Evolutionary conservation across 1,139 yeast species (phyloP).

Genomic region (Meyerozyma carpophila): DNA sequence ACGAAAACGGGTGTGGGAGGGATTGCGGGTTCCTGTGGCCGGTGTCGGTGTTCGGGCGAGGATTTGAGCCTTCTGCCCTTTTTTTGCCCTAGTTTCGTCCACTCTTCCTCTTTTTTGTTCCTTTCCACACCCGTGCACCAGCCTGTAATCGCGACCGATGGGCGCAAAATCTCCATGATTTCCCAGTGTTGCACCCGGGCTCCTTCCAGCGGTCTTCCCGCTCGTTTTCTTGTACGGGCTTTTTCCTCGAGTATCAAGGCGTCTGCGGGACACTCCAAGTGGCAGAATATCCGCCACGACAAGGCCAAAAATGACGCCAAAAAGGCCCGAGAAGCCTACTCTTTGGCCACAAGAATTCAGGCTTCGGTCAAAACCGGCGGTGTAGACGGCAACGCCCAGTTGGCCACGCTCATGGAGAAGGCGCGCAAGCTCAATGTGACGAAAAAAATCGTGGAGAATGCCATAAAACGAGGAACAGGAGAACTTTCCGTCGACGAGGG

Average conservation of each 20-base stretch:
- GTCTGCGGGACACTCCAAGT: conserved; percentile 78
- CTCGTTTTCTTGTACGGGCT: neutral
- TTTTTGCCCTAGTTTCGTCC: neutral
- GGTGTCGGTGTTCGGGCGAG: neutral
- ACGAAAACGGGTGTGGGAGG: neutral
- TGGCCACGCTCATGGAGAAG: conserved; percentile 69
- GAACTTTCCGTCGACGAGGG: conserved; percentile 31
- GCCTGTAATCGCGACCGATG: neutral
- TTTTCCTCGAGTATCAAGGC: conserved; percentile 11
- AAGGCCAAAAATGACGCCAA: conserved; percentile 90
- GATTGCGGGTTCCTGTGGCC: neutral
- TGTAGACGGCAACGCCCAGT: conserved; percentile 61
- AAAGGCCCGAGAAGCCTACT: conserved; percentile 64
- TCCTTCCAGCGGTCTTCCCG: neutral
- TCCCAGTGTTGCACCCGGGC: neutral
- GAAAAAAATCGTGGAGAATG: conserved; percentile 79
- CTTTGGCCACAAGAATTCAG: conserved; percentile 67
- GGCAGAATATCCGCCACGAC: conserved; percentile 93
- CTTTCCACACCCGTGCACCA: neutral
- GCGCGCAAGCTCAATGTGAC: conserved; percentile 78
- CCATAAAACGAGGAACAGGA: conserved; percentile 81
- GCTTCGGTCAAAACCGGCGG: conserved; percentile 60
- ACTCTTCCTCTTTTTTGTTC: neutral
- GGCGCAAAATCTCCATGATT: neutral
- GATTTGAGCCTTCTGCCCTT: neutral